Evolutionary conservation across 306 rosid species (phyloP).

Genomic region (Medicago ruthenica): DNA sequence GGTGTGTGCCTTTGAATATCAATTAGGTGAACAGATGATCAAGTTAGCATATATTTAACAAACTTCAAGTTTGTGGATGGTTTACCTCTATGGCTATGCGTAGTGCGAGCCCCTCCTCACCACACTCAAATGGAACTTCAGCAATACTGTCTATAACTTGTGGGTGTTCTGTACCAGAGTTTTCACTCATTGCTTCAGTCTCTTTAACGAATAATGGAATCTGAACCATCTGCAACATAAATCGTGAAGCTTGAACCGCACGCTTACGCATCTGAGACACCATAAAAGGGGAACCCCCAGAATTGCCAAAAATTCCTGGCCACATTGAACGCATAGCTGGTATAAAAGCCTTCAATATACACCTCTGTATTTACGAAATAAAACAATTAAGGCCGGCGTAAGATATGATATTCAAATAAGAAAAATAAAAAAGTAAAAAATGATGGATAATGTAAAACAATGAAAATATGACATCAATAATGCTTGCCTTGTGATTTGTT

Average conservation of each 20-base stretch:
- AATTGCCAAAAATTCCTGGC: slow-evolving; percentile 84
- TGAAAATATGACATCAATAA: slow-evolving; percentile 23
- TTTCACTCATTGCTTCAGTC: slow-evolving; percentile 57
- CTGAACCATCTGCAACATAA: slow-evolving; percentile 96
- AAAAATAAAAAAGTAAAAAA: slow-evolving; percentile 5
- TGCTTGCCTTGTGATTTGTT: slow-evolving; percentile 76
- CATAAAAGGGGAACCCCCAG: slow-evolving; percentile 60
- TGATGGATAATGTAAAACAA: slow-evolving; percentile 13
- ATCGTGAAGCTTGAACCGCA: slow-evolving; percentile 93
- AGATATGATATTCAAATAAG: not conserved
- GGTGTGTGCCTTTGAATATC: not conserved
- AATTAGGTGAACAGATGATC: slow-evolving; percentile 20
- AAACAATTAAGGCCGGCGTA: slow-evolving; percentile 28
- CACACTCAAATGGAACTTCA: slow-evolving; percentile 74
- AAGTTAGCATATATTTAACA: slow-evolving; percentile 15
- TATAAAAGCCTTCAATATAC: slow-evolving; percentile 79
- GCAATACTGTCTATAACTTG: slow-evolving; percentile 54
- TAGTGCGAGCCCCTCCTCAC: slow-evolving; percentile 90
- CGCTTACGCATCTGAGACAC: slow-evolving; percentile 88
- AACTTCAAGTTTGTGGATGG: slow-evolving; percentile 18
- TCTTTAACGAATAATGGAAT: slow-evolving; percentile 67
- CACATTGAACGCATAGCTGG: slow-evolving; percentile 89
- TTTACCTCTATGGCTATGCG: slow-evolving; percentile 86
- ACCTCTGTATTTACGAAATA: slow-evolving; percentile 61
- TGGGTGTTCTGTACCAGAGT: slow-evolving; percentile 47